Conservation (phyloP, 345 rosid genomes). For the Durio zibethinus region DNA sequence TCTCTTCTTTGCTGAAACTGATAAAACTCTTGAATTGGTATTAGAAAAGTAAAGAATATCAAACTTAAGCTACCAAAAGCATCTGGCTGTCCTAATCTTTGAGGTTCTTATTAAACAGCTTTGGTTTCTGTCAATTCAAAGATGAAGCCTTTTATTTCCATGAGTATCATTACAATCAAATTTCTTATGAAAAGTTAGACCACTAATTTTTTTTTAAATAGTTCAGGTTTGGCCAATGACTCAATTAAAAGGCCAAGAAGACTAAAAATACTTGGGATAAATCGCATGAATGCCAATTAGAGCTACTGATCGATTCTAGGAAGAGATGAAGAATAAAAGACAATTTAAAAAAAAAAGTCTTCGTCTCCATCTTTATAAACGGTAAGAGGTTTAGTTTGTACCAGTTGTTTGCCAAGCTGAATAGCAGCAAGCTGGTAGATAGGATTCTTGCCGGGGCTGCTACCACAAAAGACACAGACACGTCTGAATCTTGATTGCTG, state of each 20-base stretch:
- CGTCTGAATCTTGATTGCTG: constrained; percentile 57
- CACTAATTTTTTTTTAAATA: neutral
- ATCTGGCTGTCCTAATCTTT: neutral
- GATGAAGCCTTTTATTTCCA: neutral
- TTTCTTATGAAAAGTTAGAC: neutral
- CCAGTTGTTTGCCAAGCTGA: constrained; percentile 68
- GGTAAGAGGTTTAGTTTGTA: constrained; percentile 3
- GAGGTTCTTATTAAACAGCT: no score
- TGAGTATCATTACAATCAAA: neutral
- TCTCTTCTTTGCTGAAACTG: neutral
- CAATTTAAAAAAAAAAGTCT: neutral
- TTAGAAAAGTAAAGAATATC: no score
- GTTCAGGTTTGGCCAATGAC: neutral
- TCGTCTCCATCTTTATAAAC: neutral
- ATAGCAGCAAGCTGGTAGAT: constrained; percentile 68
- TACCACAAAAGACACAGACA: constrained; percentile 74
- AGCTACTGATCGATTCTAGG: neutral
- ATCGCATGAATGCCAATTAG: neutral
- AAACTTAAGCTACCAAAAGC: neutral
- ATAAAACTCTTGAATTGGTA: neutral
- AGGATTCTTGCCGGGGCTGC: constrained; percentile 67
- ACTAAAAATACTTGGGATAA: no score
- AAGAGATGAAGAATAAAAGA: neutral
- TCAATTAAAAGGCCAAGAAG: neutral
- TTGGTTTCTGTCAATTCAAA: neutral